Evolutionary conservation across 306 rosid species (phyloP).

Genomic region (Arachis stenosperma): DNA sequence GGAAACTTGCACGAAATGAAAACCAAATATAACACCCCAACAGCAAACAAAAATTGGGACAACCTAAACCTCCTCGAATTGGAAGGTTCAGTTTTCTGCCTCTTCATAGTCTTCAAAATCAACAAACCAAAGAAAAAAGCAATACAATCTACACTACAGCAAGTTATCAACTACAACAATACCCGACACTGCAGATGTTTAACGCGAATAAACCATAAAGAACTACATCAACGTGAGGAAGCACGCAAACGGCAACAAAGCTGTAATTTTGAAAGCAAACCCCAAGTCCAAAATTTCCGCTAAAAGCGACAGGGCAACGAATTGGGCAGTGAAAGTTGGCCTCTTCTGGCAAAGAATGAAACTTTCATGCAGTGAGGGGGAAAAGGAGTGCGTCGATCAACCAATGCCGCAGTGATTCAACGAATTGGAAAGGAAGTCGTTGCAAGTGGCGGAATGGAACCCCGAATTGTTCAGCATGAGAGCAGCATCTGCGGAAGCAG

Average conservation of each 20-base stretch:
- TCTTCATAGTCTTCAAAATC: slow-evolving; percentile 57
- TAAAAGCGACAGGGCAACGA: slow-evolving; percentile 29
- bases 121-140: slow-evolving; percentile 12
- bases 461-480: slow-evolving; percentile 38
- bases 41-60: slow-evolving; percentile 71
- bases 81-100: slow-evolving; percentile 67
- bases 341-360: slow-evolving; percentile 12
- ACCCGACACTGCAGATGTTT: not conserved
- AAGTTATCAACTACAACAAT: slow-evolving; percentile 35
- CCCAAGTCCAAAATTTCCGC: slow-evolving; percentile 19
- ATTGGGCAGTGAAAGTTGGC: slow-evolving; percentile 11
- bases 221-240: slow-evolving; percentile 27
- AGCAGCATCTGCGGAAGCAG: slow-evolving; percentile 32
- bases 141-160: slow-evolving; percentile 36
- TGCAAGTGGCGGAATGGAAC: slow-evolving; percentile 27
- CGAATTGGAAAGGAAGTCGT: slow-evolving; percentile 35
- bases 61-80: slow-evolving; percentile 71
- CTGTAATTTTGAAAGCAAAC: slow-evolving; percentile 29
- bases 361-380: slow-evolving; percentile 18
- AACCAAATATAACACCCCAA: slow-evolving; percentile 76
- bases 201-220: slow-evolving; percentile 36
- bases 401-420: slow-evolving; percentile 47
- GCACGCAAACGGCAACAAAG: slow-evolving; percentile 13
- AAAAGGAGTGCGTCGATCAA: slow-evolving; percentile 29
- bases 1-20: slow-evolving; percentile 81